Base-by-base conservation (phyloP, 139 green algal genomes). In the Picochlorum sp. region DNA sequence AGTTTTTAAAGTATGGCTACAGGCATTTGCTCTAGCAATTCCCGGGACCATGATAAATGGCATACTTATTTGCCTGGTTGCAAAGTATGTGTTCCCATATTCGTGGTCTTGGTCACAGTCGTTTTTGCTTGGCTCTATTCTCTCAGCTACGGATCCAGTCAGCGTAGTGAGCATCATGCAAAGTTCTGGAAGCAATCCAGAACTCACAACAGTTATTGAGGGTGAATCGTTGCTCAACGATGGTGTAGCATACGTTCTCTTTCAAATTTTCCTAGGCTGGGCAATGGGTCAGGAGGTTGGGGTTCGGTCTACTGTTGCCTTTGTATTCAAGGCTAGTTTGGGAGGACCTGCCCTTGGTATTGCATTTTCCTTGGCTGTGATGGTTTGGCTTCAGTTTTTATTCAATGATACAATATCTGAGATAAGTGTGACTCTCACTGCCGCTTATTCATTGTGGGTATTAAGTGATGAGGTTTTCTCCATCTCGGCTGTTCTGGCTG, bases 191-290 rank as follows among this genome's bases (percentile, higher is more conserved):
- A 26, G 18, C 6, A 16, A 28, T 28, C 28, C 38, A 18, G 45
- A 16, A 10, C 45, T 76, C 30, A 45, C 50, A 20, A 67, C 55
- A 18, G 10, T 65, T 1, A 63, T 73, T 21, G 65, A 63, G 6
- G 61, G 57, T 4, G 87, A 95, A 71, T 83, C 77, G 4, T 77
- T 95, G 18, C 63, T 93, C 41, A 95, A 95, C 47, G 87, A 95
- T 64, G 87, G 86, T 67, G 81, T 76, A 14, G 84, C 85, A 11
- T 84, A 77, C 45, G 79, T 87, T 3, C 62, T 90, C 4, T 90
- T 86, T 67, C 41, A 82, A 34, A 52, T 88, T 4, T 71, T 88
- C 34, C 34, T 49, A 38, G 21, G 50, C 44, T 61, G 66, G 57
- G 34, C 66, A 32, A 24, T 47, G 15, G 72, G 73, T 18, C 51